phyloP scores from a whole-genome alignment of 345 rosid species.

The Brassica rapa region DNA sequence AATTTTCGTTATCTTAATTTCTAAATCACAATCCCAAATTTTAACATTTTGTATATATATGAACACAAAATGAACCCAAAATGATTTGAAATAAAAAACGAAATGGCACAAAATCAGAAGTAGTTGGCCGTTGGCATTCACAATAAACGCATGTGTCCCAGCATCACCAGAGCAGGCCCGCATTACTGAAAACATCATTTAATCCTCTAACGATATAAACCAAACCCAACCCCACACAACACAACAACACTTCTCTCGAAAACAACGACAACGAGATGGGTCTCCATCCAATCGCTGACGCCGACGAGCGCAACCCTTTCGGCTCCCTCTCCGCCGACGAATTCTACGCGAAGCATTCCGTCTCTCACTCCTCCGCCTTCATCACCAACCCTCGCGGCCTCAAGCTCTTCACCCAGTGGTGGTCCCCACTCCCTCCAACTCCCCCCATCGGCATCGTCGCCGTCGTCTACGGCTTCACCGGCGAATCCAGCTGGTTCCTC shows the following conservation, averaged over 20 bases:
- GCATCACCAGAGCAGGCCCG: slow-evolving; percentile 18
- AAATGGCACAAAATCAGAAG: slow-evolving; percentile 17
- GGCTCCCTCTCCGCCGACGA: slow-evolving; percentile 67
- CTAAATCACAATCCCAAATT: no score
- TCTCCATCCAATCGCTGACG: slow-evolving; percentile 71
- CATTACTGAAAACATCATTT: slow-evolving; percentile 5
- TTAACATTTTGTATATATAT: neutral
- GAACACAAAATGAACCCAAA: neutral
- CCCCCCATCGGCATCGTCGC: slow-evolving; percentile 58
- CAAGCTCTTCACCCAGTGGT: slow-evolving; percentile 84
- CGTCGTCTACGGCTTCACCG: slow-evolving; percentile 92
- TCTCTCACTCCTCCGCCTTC: slow-evolving; percentile 71
- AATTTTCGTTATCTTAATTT: no score
- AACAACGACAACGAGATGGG: slow-evolving; percentile 36
- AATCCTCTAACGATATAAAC: slow-evolving; percentile 24
- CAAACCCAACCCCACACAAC: slow-evolving; percentile 14
- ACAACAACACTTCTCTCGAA: neutral
- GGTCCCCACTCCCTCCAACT: slow-evolving; percentile 72
- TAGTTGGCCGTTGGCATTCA: slow-evolving; percentile 26
- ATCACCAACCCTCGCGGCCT: slow-evolving; percentile 83
- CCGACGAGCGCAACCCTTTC: slow-evolving; percentile 68
- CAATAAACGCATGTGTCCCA: slow-evolving; percentile 32
- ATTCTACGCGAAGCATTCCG: slow-evolving; percentile 78
- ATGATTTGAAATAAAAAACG: neutral
- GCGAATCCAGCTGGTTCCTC: slow-evolving; percentile 80